phyloP scores from a whole-genome alignment of 1,139 yeast genomes.

The Pichiaceae sp. region DNA sequence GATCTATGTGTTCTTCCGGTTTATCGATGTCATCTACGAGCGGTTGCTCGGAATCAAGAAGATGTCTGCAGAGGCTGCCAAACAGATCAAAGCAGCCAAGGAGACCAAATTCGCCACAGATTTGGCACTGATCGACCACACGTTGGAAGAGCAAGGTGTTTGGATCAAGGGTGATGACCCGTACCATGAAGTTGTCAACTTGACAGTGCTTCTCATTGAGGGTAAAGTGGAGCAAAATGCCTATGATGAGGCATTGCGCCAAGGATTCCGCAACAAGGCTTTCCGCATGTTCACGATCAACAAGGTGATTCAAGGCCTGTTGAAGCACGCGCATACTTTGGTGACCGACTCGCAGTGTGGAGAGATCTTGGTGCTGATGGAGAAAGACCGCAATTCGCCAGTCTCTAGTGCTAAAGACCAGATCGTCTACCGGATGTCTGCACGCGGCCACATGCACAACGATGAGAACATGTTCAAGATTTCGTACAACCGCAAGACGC shows the following conservation, averaged over 20 bases:
- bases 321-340: conserved; percentile 78
- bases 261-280: conserved; percentile 89
- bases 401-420: conserved; percentile 79
- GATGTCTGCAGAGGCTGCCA: conserved; percentile 57
- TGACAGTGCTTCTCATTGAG: conserved; percentile 73
- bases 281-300: conserved; percentile 89
- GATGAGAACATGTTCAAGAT: conserved; percentile 93
- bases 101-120: conserved; percentile 84
- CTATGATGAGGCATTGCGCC: conserved; percentile 93
- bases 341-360: conserved; percentile 77
- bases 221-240: conserved; percentile 92
- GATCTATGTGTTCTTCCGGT: conserved; percentile 84
- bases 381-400: conserved; percentile 59
- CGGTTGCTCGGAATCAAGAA: conserved; percentile 71
- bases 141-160: conserved; percentile 73
- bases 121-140: conserved; percentile 72
- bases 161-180: conserved; percentile 64
- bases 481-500: conserved; percentile 48
- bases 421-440: conserved; percentile 83
- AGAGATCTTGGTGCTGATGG: conserved; percentile 74
- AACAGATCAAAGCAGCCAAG: conserved; percentile 59
- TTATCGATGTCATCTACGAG: conserved; percentile 71
- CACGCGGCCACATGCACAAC: conserved; percentile 67
- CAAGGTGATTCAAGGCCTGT: conserved; percentile 83
- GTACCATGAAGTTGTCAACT: conserved; percentile 63